Evolutionary conservation across 2,329 filamentous ascomycete genomes (phyloP).

Genomic region (Laburnicola sp.): DNA sequence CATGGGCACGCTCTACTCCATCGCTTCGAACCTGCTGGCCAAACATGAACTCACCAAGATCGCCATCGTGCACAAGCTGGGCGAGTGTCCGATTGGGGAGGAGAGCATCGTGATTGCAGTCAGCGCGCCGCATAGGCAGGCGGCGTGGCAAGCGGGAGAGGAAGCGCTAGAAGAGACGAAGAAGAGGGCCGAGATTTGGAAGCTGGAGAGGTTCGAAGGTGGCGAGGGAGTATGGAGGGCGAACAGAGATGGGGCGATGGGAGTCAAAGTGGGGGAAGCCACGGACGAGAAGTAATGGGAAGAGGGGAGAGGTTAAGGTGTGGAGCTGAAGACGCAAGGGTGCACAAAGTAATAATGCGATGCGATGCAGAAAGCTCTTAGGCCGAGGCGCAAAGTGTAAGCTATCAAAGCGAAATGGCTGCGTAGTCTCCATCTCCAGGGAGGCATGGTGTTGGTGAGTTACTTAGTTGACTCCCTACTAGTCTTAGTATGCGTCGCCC

Average conservation of each 20-base stretch:
- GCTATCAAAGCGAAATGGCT: neutral
- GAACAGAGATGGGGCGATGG: constrained; percentile 73
- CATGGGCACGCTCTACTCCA: constrained; percentile 67
- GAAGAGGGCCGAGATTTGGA: constrained; percentile 90
- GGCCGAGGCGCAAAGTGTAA: neutral
- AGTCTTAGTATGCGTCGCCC: neutral
- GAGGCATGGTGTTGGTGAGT: constrained; percentile 2
- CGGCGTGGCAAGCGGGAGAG: constrained; percentile 86
- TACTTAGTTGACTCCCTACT: neutral
- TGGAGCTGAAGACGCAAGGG: neutral
- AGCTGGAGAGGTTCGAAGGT: constrained; percentile 81
- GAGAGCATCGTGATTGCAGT: constrained; percentile 92
- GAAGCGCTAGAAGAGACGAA: constrained; percentile 88
- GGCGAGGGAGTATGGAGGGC: constrained; percentile 83
- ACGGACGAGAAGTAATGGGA: constrained; percentile 8
- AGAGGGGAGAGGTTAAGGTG: neutral
- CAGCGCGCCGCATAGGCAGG: constrained; percentile 77
- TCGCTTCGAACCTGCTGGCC: constrained; percentile 60
- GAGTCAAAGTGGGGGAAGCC: constrained; percentile 50
- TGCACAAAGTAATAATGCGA: neutral
- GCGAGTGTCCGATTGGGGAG: constrained; percentile 83
- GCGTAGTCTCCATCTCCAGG: neutral
- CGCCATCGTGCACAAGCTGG: constrained; percentile 81
- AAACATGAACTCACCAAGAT: constrained; percentile 72
- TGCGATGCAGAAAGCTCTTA: neutral